phyloP scores from a whole-genome alignment of 2,329 filamentous ascomycete species.

The Stachybotrys echinatus region DNA sequence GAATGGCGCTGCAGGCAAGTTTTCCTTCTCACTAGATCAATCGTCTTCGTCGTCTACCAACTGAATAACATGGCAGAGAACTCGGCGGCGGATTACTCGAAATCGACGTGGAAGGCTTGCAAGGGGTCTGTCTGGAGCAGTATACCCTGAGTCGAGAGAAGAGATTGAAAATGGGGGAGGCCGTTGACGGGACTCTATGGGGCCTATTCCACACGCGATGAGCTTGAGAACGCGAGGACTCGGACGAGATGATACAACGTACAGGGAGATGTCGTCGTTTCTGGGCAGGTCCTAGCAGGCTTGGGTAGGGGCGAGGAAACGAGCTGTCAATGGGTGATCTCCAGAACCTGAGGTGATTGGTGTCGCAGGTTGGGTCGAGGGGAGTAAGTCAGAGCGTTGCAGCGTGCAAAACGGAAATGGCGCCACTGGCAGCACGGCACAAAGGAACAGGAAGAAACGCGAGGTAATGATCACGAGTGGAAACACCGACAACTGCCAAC shows the following conservation, averaged over 20 bases:
- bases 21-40: neutral
- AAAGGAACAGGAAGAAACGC: neutral
- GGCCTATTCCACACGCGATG: neutral
- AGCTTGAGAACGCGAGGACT: neutral
- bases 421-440: neutral
- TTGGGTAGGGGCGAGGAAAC: neutral
- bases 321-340: neutral
- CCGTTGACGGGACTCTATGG: no score
- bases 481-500: conserved; percentile 4
- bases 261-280: neutral
- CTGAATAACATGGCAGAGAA: neutral
- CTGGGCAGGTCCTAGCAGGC: neutral
- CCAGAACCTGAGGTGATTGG: neutral
- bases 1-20: neutral
- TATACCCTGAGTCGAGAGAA: neutral
- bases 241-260: neutral
- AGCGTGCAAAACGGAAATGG: neutral
- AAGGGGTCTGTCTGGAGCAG: neutral
- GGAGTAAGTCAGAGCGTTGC: neutral
- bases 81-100: neutral
- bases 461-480: conserved; percentile 12
- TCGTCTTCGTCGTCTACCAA: neutral
- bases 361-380: neutral
- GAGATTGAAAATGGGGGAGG: neutral
- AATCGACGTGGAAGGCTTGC: neutral